Evolutionary conservation across 495 filamentous ascomycete genomes (phyloP).

Genomic region (Penicillium canariense): DNA sequence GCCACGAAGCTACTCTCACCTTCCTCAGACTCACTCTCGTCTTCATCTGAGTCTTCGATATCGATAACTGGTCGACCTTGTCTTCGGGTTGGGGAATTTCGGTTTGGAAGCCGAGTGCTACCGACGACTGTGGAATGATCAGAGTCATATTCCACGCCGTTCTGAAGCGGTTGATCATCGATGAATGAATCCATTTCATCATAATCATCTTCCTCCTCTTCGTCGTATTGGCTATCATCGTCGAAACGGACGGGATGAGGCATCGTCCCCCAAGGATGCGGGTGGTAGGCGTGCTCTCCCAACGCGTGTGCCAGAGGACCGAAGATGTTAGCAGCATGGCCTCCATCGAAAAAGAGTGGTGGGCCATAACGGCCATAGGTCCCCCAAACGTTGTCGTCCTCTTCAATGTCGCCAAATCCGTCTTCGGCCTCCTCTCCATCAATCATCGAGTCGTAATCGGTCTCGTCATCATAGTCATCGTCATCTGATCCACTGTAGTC

Average conservation of each 20-base stretch:
- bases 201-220: constrained; percentile 32
- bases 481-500: constrained; percentile 32
- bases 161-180: constrained; percentile 32
- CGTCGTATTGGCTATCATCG: constrained; percentile 7
- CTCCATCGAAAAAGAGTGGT: constrained; percentile 5
- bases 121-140: constrained; percentile 19
- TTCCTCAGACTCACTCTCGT: background rate
- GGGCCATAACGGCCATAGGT: constrained; percentile 1
- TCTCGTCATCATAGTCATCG: constrained; percentile 31
- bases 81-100: background rate
- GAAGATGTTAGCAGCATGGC: background rate
- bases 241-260: background rate
- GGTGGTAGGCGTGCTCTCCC: background rate
- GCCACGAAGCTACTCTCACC: constrained; percentile 1
- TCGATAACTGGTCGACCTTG: constrained; percentile 2
- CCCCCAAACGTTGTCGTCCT: constrained; percentile 23
- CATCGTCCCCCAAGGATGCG: background rate
- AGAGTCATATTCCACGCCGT: constrained; percentile 11
- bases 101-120: background rate
- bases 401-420: constrained; percentile 29
- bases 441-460: constrained; percentile 27
- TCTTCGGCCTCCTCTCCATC: constrained; percentile 39
- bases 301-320: background rate
- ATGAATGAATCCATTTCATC: constrained; percentile 44
- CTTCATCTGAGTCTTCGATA: constrained; percentile 1